A percentile compares a stretch with the other conserved stretches of the same genome.
phyloP scores from a whole-genome alignment of 805 yeast species.

The Ogataea paraovalis region DNA sequence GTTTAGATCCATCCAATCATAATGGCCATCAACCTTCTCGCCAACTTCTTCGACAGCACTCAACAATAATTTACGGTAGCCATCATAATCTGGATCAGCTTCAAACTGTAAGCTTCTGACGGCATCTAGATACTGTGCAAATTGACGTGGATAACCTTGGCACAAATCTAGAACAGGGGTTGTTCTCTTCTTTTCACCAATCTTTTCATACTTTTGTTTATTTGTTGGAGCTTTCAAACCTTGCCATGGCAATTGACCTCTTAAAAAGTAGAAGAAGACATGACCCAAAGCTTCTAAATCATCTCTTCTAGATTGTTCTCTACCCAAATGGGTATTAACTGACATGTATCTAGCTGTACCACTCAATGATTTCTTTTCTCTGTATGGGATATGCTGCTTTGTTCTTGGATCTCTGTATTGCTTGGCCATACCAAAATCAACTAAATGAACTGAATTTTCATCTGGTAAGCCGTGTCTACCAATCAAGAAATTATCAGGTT shows the following conservation, averaged over 20 bases:
- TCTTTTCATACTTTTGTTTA: conserved; percentile 95
- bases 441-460: conserved; percentile 81
- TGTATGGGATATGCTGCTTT: conserved; percentile 91
- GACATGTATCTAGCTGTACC: conserved; percentile 99
- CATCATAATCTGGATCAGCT: conserved; percentile 91
- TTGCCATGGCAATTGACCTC: conserved; percentile 98
- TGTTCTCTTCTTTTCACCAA: conserved; percentile 92
- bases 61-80: conserved; percentile 71
- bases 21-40: conserved; percentile 77
- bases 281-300: conserved; percentile 96
- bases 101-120: conserved; percentile 90
- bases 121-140: conserved; percentile 84
- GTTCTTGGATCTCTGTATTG: conserved; percentile 96
- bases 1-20: conserved; percentile 97
- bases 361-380: conserved; percentile 91
- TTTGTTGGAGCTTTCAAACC: conserved; percentile 97
- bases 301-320: conserved; percentile 95
- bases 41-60: conserved; percentile 72
- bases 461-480: conserved; percentile 84
- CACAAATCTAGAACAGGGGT: conserved; percentile 85
- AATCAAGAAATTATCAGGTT: conserved; percentile 94
- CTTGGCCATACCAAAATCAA: conserved; percentile 99
- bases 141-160: conserved; percentile 85
- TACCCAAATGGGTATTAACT: conserved; percentile 93
- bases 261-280: conserved; percentile 89